Conservation (phyloP, 768 basidiomycete genomes). For the Boletellus sp. region DNA sequence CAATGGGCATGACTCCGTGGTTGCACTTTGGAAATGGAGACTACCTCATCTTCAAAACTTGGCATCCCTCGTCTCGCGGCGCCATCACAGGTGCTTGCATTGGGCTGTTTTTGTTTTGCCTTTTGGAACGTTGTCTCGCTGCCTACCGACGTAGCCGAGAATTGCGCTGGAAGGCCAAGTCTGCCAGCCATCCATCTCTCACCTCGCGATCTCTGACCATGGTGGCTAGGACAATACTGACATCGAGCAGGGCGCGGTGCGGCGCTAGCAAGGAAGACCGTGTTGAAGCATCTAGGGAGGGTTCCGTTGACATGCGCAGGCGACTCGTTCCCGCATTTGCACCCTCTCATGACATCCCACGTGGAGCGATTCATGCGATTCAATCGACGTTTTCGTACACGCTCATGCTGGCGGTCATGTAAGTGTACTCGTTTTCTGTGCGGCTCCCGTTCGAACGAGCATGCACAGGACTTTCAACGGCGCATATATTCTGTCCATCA, state of each 20-base stretch:
- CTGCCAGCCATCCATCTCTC: slow-evolving; percentile 8
- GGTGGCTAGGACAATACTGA: slow-evolving; percentile 8
- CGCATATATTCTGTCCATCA: slow-evolving; percentile 68
- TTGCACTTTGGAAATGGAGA: slow-evolving; percentile 69
- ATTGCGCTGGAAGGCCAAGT: slow-evolving; percentile 59
- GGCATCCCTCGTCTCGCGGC: slow-evolving; percentile 65
- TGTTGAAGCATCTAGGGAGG: not conserved
- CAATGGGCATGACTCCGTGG: slow-evolving; percentile 56
- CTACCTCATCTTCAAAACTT: slow-evolving; percentile 60
- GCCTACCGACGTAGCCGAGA: slow-evolving; percentile 54
- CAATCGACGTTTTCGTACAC: slow-evolving; percentile 63
- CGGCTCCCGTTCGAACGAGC: slow-evolving; percentile 1
- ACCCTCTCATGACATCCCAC: slow-evolving; percentile 60
- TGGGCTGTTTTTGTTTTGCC: slow-evolving; percentile 59
- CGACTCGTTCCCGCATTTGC: slow-evolving; percentile 58
- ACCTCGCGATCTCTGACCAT: not conserved
- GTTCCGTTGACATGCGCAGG: slow-evolving; percentile 9
- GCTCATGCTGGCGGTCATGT: slow-evolving; percentile 85
- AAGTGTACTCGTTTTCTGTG: slow-evolving; percentile 23
- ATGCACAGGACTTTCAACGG: slow-evolving; percentile 75
- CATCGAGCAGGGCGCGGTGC: not conserved
- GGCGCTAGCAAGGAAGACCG: slow-evolving; percentile 1
- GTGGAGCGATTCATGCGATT: slow-evolving; percentile 61
- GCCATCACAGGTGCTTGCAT: slow-evolving; percentile 75
- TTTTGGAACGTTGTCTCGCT: slow-evolving; percentile 68